phyloP scores from a whole-genome alignment of 2,329 filamentous ascomycete genomes.

The Beauveria sp. region DNA sequence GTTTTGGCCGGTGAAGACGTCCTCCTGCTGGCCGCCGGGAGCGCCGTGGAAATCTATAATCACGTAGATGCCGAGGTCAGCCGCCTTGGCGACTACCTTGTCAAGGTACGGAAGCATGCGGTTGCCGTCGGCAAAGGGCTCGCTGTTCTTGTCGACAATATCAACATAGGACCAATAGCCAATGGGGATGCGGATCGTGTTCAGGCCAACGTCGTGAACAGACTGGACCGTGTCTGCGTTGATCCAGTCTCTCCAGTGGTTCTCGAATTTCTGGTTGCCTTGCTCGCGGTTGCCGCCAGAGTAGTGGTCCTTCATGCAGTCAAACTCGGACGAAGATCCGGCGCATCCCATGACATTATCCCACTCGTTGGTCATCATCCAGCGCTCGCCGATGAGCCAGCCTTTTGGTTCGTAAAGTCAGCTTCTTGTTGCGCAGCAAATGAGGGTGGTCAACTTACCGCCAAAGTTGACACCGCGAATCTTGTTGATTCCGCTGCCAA shows the following conservation, averaged over 20 bases:
- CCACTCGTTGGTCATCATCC: constrained; percentile 41
- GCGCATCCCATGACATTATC: constrained; percentile 36
- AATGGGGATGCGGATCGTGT: constrained; percentile 45
- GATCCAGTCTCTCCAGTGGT: constrained; percentile 35
- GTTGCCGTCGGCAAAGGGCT: constrained; percentile 36
- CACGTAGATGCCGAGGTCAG: constrained; percentile 25
- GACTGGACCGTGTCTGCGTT: constrained; percentile 23
- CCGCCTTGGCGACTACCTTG: constrained; percentile 23
- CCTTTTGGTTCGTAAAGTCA: constrained; percentile 1
- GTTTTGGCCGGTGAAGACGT: constrained; percentile 37
- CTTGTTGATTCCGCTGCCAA: constrained; percentile 23
- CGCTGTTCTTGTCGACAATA: constrained; percentile 36
- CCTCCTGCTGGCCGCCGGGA: constrained; percentile 36
- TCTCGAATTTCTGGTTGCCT: constrained; percentile 38
- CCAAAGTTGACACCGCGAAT: constrained; percentile 49
- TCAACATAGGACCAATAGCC: constrained; percentile 46
- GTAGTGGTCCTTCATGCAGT: constrained; percentile 36
- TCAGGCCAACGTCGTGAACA: constrained; percentile 42
- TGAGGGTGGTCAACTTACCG: constrained; percentile 20
- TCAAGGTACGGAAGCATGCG: constrained; percentile 25
- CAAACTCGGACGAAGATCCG: constrained; percentile 38
- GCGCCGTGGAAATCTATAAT: constrained; percentile 34
- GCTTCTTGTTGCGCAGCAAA: neutral
- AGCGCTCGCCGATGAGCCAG: constrained; percentile 40
- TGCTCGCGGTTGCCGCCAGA: constrained; percentile 21